Percentiles rank a stretch among this genome's conserved stretches.
Evolutionary conservation across 2,329 filamentous ascomycete genomes (phyloP).

Genomic region (Neopestalotiopsis sp.): DNA sequence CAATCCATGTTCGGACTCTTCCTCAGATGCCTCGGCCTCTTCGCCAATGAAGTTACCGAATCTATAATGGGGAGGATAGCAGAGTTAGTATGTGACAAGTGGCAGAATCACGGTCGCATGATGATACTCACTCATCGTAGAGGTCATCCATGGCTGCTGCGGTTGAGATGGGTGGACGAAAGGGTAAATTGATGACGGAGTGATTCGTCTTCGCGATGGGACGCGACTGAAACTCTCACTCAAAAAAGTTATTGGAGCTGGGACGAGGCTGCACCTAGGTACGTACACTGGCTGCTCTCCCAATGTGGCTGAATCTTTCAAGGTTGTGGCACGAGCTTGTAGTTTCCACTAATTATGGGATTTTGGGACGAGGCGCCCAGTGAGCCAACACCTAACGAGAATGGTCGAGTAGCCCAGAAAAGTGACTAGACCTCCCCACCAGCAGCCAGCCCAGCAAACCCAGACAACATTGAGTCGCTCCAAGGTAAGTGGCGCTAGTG

Average conservation of each 20-base stretch:
- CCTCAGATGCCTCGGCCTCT: constrained; percentile 81
- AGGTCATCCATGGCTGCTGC: constrained; percentile 80
- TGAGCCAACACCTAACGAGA: background rate
- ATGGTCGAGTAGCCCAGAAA: background rate
- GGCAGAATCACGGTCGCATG: background rate
- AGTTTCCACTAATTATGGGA: background rate
- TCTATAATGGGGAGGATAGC: constrained; percentile 50
- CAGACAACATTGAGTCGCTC: too few relatives aligned
- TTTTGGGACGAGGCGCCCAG: background rate
- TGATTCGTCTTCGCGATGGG: background rate
- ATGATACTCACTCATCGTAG: constrained; percentile 80
- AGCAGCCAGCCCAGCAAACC: too few relatives aligned
- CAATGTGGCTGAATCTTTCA: background rate
- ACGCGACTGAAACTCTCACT: constrained; percentile 10
- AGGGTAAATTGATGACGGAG: constrained; percentile 28
- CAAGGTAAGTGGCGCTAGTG: background rate
- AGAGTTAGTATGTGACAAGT: background rate
- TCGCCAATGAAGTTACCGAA: constrained; percentile 99
- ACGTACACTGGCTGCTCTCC: background rate
- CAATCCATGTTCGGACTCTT: constrained; percentile 79
- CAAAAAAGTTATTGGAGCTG: constrained; percentile 12
- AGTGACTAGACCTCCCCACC: background rate
- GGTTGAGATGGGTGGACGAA: constrained; percentile 12
- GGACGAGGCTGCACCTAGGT: constrained; percentile 15
- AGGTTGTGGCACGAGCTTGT: too few relatives aligned